A percentile compares a stretch with the other conserved stretches of the same genome.
Evolutionary conservation across 1,139 yeast species (phyloP).

Genomic region (Suzukiozyma palmioleophila): DNA sequence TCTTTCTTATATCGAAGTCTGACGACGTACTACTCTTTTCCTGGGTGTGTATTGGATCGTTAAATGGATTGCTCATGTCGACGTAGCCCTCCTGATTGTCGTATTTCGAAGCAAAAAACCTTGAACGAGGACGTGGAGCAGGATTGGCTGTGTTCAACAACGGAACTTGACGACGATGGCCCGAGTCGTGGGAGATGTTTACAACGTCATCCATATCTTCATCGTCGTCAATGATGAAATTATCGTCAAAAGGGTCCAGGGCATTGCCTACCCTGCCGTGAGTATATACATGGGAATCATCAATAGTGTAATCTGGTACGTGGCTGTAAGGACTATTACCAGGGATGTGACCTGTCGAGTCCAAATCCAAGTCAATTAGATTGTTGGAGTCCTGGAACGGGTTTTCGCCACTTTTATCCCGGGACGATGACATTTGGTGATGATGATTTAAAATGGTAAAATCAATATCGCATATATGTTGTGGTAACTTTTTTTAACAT

Average conservation of each 20-base stretch:
- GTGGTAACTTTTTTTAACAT: no score
- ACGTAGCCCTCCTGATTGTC: conserved; percentile 13
- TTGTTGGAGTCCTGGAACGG: conserved; percentile 22
- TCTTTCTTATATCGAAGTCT: conserved; percentile 55
- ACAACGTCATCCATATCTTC: conserved; percentile 16
- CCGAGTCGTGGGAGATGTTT: conserved; percentile 2
- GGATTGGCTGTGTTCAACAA: conserved; percentile 18
- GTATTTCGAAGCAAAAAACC: conserved; percentile 4
- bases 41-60: conserved; percentile 8
- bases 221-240: conserved; percentile 32
- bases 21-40: conserved; percentile 9
- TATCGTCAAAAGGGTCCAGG: conserved; percentile 35
- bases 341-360: conserved; percentile 5
- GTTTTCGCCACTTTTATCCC: conserved; percentile 7
- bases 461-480: no score
- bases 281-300: conserved; percentile 4
- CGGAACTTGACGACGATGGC: conserved; percentile 19
- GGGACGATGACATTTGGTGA: background rate
- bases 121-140: conserved; percentile 4
- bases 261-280: conserved; percentile 4
- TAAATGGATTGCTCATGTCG: conserved; percentile 17
- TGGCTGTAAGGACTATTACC: conserved; percentile 8
- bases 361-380: conserved; percentile 30
- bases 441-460: no score
- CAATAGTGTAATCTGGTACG: conserved; percentile 12